Evolutionary conservation across 75 land plant species (phyloP).

Genomic region (Larix kaempferi): DNA sequence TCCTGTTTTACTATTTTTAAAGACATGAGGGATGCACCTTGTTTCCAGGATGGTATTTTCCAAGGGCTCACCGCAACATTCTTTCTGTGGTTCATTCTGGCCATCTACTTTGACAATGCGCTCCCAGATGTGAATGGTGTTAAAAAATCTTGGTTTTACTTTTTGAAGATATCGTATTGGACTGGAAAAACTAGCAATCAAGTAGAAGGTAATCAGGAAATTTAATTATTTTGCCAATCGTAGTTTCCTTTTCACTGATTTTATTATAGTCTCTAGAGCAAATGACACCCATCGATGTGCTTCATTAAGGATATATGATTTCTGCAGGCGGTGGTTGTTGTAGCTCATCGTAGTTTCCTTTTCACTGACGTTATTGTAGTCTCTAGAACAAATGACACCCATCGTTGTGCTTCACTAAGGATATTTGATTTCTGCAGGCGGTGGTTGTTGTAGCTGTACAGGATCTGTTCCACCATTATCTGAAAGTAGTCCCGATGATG

Average conservation of each 20-base stretch:
- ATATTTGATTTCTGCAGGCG: slow-evolving; percentile 21
- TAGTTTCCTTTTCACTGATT: no score
- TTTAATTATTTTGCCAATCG: no score
- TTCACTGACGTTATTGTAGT: no score
- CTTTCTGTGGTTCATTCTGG: slow-evolving; percentile 78
- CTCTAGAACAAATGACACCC: no score
- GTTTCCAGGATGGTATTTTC: slow-evolving; percentile 69
- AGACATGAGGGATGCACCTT: slow-evolving; percentile 57
- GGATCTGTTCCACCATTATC: slow-evolving; percentile 55
- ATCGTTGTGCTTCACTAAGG: no score
- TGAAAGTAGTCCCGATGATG: slow-evolving; percentile 56
- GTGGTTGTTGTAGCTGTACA: slow-evolving; percentile 68
- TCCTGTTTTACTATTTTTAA: slow-evolving; percentile 59
- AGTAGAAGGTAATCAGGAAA: slow-evolving; percentile 52
- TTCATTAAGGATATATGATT: no score
- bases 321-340: no score
- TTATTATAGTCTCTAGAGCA: slow-evolving; percentile 13
- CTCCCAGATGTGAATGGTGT: slow-evolving; percentile 88
- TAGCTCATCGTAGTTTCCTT: no score
- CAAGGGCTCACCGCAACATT: slow-evolving; percentile 78
- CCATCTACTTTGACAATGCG: slow-evolving; percentile 90
- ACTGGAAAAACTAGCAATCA: slow-evolving; percentile 63
- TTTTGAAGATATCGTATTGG: slow-evolving; percentile 83
- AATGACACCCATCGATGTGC: no score
- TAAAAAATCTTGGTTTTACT: slow-evolving; percentile 80